Evolutionary conservation across 257 asterid genomes (phyloP).

Genomic region (Fraxinus quadrangulata): DNA sequence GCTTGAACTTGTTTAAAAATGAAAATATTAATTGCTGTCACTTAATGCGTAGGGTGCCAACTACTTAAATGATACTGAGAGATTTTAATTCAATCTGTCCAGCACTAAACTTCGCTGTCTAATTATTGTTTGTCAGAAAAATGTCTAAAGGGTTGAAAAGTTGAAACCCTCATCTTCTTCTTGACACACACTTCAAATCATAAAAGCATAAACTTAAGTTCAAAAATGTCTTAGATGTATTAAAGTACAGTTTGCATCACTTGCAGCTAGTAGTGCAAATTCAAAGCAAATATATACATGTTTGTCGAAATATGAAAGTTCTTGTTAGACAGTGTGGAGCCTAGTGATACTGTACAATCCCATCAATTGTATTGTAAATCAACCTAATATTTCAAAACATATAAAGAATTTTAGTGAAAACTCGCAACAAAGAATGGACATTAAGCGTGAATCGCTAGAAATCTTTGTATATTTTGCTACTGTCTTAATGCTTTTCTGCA

Average conservation of each 20-base stretch:
- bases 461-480: neutral
- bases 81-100: conserved; percentile 16
- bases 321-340: no score
- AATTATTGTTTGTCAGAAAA: neutral
- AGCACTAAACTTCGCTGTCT: neutral
- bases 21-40: neutral
- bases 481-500: no score
- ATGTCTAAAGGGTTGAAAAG: neutral
- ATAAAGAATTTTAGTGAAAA: neutral
- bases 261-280: no score
- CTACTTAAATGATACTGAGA: conserved; percentile 26
- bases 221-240: no score
- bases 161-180: no score
- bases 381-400: neutral
- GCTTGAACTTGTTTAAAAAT: conserved; percentile 14
- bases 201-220: neutral
- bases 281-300: no score
- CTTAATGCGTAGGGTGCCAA: conserved; percentile 17
- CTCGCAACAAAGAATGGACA: neutral
- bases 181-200: neutral
- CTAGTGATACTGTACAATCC: neutral
- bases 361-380: neutral
- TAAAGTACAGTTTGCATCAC: no score
- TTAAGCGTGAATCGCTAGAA: neutral
- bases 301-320: no score